phyloP scores from a whole-genome alignment of 768 basidiomycete species.

The Nidularia sp. region DNA sequence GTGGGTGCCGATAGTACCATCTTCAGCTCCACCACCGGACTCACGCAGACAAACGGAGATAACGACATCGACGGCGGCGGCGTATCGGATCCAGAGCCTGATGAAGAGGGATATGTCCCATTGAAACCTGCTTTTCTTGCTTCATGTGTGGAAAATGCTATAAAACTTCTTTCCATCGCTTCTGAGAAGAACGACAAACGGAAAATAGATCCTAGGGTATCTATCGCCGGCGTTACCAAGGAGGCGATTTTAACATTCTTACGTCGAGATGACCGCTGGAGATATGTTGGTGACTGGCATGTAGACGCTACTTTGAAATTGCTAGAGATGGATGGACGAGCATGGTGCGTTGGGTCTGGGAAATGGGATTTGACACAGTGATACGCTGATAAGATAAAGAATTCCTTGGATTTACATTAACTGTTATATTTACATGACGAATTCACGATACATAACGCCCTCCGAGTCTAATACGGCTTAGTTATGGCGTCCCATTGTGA shows the following conservation, averaged over 20 bases:
- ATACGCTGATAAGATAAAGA: too few relatives aligned
- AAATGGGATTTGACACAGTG: constrained; percentile 33
- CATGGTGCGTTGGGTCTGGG: constrained; percentile 30
- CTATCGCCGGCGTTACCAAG: constrained; percentile 23
- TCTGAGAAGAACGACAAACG: constrained; percentile 4
- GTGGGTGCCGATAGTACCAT: constrained; percentile 22
- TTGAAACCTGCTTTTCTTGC: constrained; percentile 52
- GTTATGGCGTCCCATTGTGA: too few relatives aligned
- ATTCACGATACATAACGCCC: too few relatives aligned
- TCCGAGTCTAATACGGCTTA: too few relatives aligned
- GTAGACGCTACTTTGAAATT: constrained; percentile 57
- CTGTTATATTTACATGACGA: too few relatives aligned
- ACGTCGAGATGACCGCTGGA: constrained; percentile 62
- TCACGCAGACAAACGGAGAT: constrained; percentile 8
- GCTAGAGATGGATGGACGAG: constrained; percentile 33
- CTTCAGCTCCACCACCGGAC: constrained; percentile 15
- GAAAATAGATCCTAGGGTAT: background rate
- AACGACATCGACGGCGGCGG: constrained; percentile 37
- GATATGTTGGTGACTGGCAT: constrained; percentile 57
- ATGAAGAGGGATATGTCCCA: constrained; percentile 68
- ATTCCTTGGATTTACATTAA: too few relatives aligned
- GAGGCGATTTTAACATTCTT: constrained; percentile 45
- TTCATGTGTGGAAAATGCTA: constrained; percentile 38
- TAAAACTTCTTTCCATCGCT: constrained; percentile 22
- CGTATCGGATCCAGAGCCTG: constrained; percentile 55